Conservation (phyloP, 495 filamentous ascomycete species). For the Aspergillus campestris region DNA sequence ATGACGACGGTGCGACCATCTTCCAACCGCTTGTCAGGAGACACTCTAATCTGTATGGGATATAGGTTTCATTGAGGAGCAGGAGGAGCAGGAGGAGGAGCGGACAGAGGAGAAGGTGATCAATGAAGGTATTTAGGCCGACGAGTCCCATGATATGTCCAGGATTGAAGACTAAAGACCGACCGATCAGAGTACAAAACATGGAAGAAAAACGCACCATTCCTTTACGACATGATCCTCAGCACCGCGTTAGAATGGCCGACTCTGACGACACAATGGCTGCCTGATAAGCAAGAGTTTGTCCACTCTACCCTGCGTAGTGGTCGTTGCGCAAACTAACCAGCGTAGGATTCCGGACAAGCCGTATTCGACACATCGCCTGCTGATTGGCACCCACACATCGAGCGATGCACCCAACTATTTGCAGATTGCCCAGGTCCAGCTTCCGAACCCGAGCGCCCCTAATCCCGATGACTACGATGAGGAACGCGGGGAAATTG, state of each 20-base stretch:
- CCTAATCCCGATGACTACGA: constrained; percentile 79
- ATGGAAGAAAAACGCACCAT: constrained; percentile 99
- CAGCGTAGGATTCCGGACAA: constrained; percentile 61
- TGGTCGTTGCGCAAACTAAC: constrained; percentile 6
- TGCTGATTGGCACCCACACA: constrained; percentile 93
- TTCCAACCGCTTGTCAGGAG: background rate
- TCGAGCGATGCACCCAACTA: constrained; percentile 82
- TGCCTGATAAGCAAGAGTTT: constrained; percentile 88
- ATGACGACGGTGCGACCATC: constrained; percentile 28
- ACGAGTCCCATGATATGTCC: background rate
- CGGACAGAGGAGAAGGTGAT: constrained; percentile 74
- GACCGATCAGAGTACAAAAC: constrained; percentile 81
- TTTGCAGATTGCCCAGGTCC: constrained; percentile 86
- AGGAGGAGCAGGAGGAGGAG: constrained; percentile 60
- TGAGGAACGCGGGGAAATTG: constrained; percentile 84
- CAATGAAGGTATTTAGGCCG: constrained; percentile 64
- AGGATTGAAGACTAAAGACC: constrained; percentile 5
- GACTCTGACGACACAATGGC: constrained; percentile 94
- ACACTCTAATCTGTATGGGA: constrained; percentile 10
- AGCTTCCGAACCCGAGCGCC: constrained; percentile 70
- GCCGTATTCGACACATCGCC: constrained; percentile 77
- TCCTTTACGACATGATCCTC: constrained; percentile 94
- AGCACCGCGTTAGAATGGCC: constrained; percentile 97
- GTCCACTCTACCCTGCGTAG: constrained; percentile 6
- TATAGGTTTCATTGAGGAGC: constrained; percentile 33